Evolutionary conservation across 2,329 filamentous ascomycete species (phyloP).

Genomic region (Trichoderma polysporum): DNA sequence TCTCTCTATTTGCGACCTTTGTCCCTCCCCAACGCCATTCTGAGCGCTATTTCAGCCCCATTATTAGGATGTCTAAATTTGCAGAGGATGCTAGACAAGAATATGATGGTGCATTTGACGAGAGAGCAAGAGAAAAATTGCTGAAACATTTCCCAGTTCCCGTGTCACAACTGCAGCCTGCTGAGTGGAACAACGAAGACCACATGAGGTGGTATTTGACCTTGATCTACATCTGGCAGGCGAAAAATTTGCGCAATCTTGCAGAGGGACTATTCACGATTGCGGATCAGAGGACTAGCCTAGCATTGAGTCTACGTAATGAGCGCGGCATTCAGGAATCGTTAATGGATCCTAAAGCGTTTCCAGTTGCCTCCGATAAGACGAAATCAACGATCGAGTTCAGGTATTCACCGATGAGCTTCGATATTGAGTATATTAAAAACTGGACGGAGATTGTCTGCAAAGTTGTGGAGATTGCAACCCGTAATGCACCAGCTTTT

Average conservation of each 20-base stretch:
- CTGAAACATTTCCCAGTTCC: not conserved
- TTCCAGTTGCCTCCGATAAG: not conserved
- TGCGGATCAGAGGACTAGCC: not conserved
- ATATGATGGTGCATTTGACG: no score
- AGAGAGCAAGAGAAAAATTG: not conserved
- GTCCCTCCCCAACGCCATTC: not conserved
- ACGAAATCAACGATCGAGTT: conserved; percentile 29
- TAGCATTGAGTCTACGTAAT: not conserved
- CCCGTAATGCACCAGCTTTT: conserved; percentile 9
- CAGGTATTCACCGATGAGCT: conserved; percentile 30
- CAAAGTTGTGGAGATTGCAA: conserved; percentile 24
- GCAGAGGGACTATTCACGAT: not conserved
- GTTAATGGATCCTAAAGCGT: not conserved
- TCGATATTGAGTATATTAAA: conserved; percentile 25
- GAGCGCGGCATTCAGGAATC: not conserved
- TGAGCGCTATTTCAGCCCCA: not conserved
- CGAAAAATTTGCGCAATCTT: not conserved
- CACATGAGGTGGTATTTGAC: not conserved
- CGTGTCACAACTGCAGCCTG: not conserved
- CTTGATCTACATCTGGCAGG: not conserved
- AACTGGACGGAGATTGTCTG: conserved; percentile 27
- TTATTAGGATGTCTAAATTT: not conserved
- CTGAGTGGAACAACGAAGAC: not conserved
- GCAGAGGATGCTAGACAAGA: not conserved
- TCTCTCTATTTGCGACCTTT: conserved; percentile 20